Base-by-base conservation (phyloP, 768 basidiomycete genomes). In the Pholiota molesta region DNA sequence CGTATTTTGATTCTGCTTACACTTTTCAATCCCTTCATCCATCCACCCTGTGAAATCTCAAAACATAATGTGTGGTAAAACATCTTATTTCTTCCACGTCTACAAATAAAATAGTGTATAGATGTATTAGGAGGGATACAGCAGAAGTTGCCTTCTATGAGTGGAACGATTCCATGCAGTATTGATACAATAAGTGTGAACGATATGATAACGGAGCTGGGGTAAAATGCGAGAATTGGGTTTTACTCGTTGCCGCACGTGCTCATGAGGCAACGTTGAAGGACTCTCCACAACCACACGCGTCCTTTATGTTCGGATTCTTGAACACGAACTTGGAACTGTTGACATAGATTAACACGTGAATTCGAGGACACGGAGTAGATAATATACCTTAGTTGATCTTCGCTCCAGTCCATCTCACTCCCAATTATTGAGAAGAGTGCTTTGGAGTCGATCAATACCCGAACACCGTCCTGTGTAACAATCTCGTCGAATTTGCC, bases 351-450 rank as follows among this genome's bases (percentile, higher is more conserved):
- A 47, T 58, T 31, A 31, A 45, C 47, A 49, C 44, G 45, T 23
- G 29, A 52, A 17, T 19, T n/a, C 5, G n/a, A 33, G 37, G 33
- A 64, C 35, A n/a, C 21, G 26, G 19, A 51, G 49, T 57, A 60
- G 57, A 55, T 62, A 57, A 78, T 88, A 57, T 62, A 92, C 91
- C 94, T 96, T 45, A 99, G 78, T 33, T 87, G 75, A 73, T 97
- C 95, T 78, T 99, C 97, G 62, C 87, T 83, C 97, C 97, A 99
- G 72, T 97, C 95, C 97, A 99, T 99, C 82, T 93, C 92, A 74
- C 94, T 97, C 54, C 97, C 97, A 63, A 99, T 97, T 67, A 99
- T 97, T 61, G 92, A 95, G 73, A 99, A 99, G 65, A 99, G 77
- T 26, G 97, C 97, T 75, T 96, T 98, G 72, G 89, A 91, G 78